A percentile compares a stretch with the other conserved stretches of the same genome.
Conservation (phyloP, 805 yeast genomes). For the Saccharomycopsis amapae region DNA sequence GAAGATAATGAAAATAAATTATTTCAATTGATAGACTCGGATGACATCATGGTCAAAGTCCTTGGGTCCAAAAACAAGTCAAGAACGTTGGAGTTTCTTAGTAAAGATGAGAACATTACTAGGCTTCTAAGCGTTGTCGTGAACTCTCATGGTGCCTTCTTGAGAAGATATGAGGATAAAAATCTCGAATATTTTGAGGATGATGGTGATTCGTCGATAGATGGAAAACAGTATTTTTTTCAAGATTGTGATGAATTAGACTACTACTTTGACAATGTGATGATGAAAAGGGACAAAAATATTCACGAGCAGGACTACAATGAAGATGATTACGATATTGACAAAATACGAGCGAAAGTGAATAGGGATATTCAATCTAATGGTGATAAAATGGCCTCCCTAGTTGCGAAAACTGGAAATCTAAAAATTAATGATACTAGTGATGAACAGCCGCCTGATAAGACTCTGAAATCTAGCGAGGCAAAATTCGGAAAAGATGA, state of each 20-base stretch:
- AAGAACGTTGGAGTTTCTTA: constrained; percentile 9
- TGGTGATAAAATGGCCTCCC: too few species aligned
- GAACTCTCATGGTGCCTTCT: constrained; percentile 14
- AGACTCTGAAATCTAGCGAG: neutral
- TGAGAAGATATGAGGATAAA: constrained; percentile 9
- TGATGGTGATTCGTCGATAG: constrained; percentile 3
- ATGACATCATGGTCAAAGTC: constrained; percentile 7
- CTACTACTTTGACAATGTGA: constrained; percentile 14
- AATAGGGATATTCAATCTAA: constrained; percentile 1
- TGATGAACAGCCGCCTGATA: neutral
- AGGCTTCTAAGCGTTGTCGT: constrained; percentile 13
- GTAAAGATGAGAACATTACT: constrained; percentile 11
- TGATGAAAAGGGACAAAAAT: constrained; percentile 1
- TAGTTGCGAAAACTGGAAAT: too few species aligned
- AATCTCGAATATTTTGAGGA: neutral
- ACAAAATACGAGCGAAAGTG: constrained; percentile 6
- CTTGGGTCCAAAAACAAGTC: neutral
- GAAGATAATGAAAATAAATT: constrained; percentile 8
- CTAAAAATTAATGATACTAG: neutral
- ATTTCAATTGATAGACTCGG: constrained; percentile 8
- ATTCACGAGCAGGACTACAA: neutral
- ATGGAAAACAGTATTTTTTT: constrained; percentile 10
- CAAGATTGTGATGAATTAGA: constrained; percentile 15
- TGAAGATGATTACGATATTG: constrained; percentile 16
- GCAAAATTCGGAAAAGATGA: constrained; percentile 9